These are phyloP conservation scores for Graphiopsis chlorocephala DNA, from an alignment of 2,329 filamentous ascomycete genomes.

Conservation along the genomic window DNA sequence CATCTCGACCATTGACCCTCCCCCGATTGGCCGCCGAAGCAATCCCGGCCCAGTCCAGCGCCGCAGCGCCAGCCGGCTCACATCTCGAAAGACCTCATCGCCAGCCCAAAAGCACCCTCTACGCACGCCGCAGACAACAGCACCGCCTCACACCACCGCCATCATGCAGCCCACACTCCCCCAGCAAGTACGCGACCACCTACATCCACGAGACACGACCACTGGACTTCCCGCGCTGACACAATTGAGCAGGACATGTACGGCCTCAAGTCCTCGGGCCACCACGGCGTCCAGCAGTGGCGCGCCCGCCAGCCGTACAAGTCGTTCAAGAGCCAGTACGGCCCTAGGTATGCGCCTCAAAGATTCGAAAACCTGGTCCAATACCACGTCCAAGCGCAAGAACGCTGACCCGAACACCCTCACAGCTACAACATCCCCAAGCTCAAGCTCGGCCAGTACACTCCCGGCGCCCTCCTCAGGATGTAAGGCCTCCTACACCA, in stretches of 20 bases:
- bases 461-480: conserved; percentile 2
- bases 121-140: neutral
- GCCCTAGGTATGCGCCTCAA: conserved; percentile 55
- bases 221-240: neutral
- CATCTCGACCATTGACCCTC: neutral
- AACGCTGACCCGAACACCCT: neutral
- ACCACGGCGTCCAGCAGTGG: conserved; percentile 34
- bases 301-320: conserved; percentile 40
- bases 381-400: neutral
- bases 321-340: conserved; percentile 57
- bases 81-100: conserved; percentile 16
- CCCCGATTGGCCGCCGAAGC: conserved; percentile 4
- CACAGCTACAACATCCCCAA: conserved; percentile 15
- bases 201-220: neutral
- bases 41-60: neutral
- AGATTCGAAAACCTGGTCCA: neutral
- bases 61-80: neutral
- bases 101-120: neutral
- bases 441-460: conserved; percentile 15
- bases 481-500: conserved; percentile 1
- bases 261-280: conserved; percentile 25
- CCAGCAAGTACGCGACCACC: conserved; percentile 22
- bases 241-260: conserved; percentile 21
- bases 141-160: neutral
- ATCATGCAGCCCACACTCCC: conserved; percentile 33